These are phyloP conservation scores for Solanum sitiens DNA, from an alignment of 257 asterid species.

Conservation along the genomic window DNA sequence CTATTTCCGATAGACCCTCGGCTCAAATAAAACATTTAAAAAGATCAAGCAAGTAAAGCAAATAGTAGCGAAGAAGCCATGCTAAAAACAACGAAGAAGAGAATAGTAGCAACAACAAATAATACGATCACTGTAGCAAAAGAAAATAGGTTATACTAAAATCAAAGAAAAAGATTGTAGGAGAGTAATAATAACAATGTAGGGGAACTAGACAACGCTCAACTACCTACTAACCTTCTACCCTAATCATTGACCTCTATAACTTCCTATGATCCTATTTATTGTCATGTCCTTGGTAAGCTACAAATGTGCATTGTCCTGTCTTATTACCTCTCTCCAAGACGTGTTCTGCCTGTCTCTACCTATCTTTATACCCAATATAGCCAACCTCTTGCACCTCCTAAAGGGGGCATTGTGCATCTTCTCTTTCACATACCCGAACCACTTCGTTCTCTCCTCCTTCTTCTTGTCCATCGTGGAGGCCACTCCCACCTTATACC, in stretches of 20 bases:
- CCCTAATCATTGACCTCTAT: neutral
- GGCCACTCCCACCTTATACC: neutral
- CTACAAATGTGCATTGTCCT: neutral
- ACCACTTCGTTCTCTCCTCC: neutral
- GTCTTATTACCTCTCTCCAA: neutral
- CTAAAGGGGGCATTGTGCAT: neutral
- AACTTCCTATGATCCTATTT: neutral
- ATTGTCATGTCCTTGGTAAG: neutral
- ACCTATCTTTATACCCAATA: neutral
- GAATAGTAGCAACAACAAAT: neutral
- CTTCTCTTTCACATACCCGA: neutral
- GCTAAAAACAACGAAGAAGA: neutral
- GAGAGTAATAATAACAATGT: neutral
- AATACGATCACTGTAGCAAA: neutral
- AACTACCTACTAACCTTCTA: neutral
- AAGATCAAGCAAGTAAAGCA: neutral
- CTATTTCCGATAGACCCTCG: neutral
- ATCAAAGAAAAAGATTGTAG: neutral
- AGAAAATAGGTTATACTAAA: too few species aligned
- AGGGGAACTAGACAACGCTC: neutral
- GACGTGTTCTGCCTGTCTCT: neutral
- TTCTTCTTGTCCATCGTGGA: neutral
- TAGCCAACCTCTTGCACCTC: neutral
- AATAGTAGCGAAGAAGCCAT: neutral
- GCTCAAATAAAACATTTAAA: neutral